Evolutionary conservation across 768 basidiomycete genomes (phyloP).

Genomic region (Lactarius akahatsu): DNA sequence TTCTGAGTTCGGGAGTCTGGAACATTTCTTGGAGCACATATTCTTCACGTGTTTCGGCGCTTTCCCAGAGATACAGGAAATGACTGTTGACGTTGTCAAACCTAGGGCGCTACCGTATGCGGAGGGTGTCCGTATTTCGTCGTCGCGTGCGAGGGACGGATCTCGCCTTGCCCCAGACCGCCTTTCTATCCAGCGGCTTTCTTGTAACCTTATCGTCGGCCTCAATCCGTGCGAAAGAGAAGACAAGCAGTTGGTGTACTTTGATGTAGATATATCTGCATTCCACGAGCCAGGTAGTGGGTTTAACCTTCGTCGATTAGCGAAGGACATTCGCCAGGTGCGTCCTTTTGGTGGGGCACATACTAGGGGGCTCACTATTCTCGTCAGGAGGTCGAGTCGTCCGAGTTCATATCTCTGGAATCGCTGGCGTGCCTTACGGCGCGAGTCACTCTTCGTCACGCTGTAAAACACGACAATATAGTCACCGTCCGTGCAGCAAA

Average conservation of each 20-base stretch:
- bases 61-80: constrained; percentile 38
- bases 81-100: constrained; percentile 48
- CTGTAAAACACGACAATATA: constrained; percentile 27
- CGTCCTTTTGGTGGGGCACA: constrained; percentile 29
- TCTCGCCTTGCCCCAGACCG: constrained; percentile 23
- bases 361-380: neutral
- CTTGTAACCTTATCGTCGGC: constrained; percentile 60
- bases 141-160: constrained; percentile 34
- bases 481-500: constrained; percentile 66
- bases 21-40: constrained; percentile 45
- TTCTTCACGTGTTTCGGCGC: constrained; percentile 41
- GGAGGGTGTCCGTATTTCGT: constrained; percentile 43
- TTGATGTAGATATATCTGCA: constrained; percentile 46
- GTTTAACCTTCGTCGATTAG: constrained; percentile 46
- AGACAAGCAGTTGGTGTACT: constrained; percentile 58
- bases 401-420: constrained; percentile 65
- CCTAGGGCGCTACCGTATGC: constrained; percentile 54
- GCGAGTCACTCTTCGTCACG: constrained; percentile 47
- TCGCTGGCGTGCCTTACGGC: constrained; percentile 75
- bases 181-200: constrained; percentile 42
- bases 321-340: constrained; percentile 39
- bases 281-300: constrained; percentile 19
- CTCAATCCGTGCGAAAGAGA: constrained; percentile 64
- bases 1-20: constrained; percentile 43
- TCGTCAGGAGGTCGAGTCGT: constrained; percentile 31